Percentiles rank a stretch among this genome's conserved stretches.
Evolutionary conservation across 768 basidiomycete species (phyloP).

Genomic region (Panellus pusillus): DNA sequence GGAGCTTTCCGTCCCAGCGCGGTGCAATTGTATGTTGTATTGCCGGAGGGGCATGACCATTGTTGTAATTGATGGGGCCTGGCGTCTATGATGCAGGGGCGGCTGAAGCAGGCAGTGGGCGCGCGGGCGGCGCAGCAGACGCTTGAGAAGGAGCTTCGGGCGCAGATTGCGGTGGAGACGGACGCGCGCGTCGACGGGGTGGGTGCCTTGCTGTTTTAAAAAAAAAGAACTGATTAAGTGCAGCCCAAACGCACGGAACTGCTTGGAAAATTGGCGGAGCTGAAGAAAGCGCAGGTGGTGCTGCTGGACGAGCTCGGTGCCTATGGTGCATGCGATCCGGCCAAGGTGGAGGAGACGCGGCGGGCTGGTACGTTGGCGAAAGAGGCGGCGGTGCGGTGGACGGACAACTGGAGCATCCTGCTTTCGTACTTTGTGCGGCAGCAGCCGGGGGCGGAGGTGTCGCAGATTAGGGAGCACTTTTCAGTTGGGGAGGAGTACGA

Average conservation of each 20-base stretch:
- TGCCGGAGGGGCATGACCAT: not conserved
- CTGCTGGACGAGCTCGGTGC: constrained; percentile 70
- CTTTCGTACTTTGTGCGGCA: constrained; percentile 67
- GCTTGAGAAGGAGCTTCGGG: constrained; percentile 51
- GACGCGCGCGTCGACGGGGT: constrained; percentile 60
- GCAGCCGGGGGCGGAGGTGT: constrained; percentile 47
- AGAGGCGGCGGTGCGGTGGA: constrained; percentile 86
- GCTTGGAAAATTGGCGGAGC: constrained; percentile 47
- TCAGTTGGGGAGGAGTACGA: constrained; percentile 76
- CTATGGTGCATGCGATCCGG: constrained; percentile 85
- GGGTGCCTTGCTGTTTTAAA: constrained; percentile 8
- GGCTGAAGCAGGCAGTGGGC: constrained; percentile 52
- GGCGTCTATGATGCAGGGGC: constrained; percentile 61
- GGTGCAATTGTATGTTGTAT: constrained; percentile 61
- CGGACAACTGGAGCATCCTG: constrained; percentile 42
- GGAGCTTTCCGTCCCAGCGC: constrained; percentile 91
- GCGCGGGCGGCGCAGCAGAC: constrained; percentile 38
- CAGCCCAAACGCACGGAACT: constrained; percentile 60
- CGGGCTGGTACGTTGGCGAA: constrained; percentile 73
- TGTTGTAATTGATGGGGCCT: not conserved
- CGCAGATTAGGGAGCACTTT: constrained; percentile 67
- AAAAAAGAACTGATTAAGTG: not conserved
- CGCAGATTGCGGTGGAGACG: constrained; percentile 51
- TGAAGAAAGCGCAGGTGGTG: constrained; percentile 47
- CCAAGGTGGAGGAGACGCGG: constrained; percentile 73